These are phyloP conservation scores for Stenogyne calaminthoides DNA, from an alignment of 305 asterid genomes.

Conservation along the genomic window DNA sequence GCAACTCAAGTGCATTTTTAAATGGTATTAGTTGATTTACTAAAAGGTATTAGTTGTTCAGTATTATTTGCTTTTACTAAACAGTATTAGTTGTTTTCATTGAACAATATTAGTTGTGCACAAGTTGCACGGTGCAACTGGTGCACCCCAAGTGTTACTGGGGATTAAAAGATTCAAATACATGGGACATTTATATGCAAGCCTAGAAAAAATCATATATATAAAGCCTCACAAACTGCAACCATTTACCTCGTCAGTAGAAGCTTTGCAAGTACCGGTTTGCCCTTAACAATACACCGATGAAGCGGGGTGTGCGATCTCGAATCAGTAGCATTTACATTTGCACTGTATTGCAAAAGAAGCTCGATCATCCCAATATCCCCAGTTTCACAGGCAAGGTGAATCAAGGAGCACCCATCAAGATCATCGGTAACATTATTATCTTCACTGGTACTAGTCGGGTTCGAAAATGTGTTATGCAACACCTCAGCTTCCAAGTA, in stretches of 20 bases:
- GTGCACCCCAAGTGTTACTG: background rate
- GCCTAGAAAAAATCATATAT: background rate
- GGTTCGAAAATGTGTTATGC: conserved; percentile 36
- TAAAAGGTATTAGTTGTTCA: too few species aligned
- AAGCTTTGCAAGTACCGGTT: conserved; percentile 67
- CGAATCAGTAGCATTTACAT: conserved; percentile 73
- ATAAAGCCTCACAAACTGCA: background rate
- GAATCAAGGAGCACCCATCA: conserved; percentile 84
- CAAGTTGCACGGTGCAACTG: too few species aligned
- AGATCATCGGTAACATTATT: conserved; percentile 40
- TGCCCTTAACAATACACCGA: conserved; percentile 67
- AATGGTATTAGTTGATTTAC: too few species aligned
- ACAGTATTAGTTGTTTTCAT: too few species aligned
- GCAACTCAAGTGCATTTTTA: too few species aligned
- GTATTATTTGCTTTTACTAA: too few species aligned
- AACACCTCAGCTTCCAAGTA: conserved; percentile 44
- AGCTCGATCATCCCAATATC: conserved; percentile 98
- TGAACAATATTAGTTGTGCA: too few species aligned
- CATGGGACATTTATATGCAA: background rate
- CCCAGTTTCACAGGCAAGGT: conserved; percentile 88
- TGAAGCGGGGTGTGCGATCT: conserved; percentile 80
- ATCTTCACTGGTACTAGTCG: conserved; percentile 50
- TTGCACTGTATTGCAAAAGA: conserved; percentile 90
- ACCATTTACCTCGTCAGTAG: conserved; percentile 73
- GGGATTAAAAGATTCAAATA: background rate